Evolutionary conservation across 129 eudicot genomes (phyloP).

Genomic region (Flaveria ramosissima): DNA sequence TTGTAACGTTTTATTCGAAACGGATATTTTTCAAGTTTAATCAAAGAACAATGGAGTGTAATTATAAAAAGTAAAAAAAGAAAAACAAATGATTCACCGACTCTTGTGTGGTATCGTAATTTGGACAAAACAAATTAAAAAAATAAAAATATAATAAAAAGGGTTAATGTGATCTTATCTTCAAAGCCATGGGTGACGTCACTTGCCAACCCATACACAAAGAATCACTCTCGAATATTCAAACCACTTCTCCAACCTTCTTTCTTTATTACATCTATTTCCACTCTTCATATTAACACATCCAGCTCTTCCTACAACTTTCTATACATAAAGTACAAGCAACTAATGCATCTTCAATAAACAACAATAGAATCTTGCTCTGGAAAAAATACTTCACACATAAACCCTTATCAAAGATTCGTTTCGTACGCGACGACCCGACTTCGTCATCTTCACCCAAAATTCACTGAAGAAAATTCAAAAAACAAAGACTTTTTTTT

Average conservation of each 20-base stretch:
- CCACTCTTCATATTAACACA: not conserved
- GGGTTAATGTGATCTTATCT: slow-evolving; percentile 55
- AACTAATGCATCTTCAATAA: rapidly evolving
- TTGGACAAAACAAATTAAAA: too few species aligned
- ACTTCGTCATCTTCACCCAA: slow-evolving; percentile 47
- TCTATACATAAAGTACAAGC: not conserved
- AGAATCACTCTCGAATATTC: slow-evolving; percentile 80
- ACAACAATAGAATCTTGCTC: not conserved
- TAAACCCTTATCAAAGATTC: slow-evolving; percentile 42
- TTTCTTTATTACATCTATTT: slow-evolving; percentile 17
- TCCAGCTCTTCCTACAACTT: not conserved
- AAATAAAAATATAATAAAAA: too few species aligned
- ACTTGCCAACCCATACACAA: slow-evolving; percentile 51
- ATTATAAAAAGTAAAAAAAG: too few species aligned
- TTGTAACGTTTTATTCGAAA: too few species aligned
- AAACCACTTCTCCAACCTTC: slow-evolving; percentile 30
- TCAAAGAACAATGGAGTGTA: too few species aligned
- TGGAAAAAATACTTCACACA: not conserved
- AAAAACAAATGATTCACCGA: too few species aligned
- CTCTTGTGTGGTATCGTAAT: too few species aligned
- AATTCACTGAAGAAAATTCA: slow-evolving; percentile 20
- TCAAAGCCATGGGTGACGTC: slow-evolving; percentile 37
- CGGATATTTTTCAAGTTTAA: too few species aligned
- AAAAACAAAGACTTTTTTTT: slow-evolving; percentile 5
- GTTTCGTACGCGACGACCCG: slow-evolving; percentile 88